Conservation (phyloP, 2,329 filamentous ascomycete genomes). For the Zasmidium citrigriseum region DNA sequence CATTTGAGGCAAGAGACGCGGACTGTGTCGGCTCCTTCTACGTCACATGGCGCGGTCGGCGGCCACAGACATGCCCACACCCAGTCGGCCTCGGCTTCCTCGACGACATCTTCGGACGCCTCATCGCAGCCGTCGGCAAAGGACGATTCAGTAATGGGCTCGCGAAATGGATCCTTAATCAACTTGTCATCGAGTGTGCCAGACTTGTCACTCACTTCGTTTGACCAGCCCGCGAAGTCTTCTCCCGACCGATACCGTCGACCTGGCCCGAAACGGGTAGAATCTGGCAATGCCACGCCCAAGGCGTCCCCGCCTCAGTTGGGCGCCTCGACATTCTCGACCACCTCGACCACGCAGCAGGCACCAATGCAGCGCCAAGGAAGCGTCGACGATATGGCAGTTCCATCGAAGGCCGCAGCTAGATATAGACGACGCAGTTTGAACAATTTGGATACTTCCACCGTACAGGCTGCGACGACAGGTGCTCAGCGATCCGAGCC, state of each 20-base stretch:
- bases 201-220: slow-evolving; percentile 56
- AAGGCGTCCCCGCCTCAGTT: slow-evolving; percentile 26
- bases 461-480: slow-evolving; percentile 22
- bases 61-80: slow-evolving; percentile 41
- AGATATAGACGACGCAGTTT: slow-evolving; percentile 81
- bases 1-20: slow-evolving; percentile 59
- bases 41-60: slow-evolving; percentile 21
- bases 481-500: slow-evolving; percentile 23
- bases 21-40: slow-evolving; percentile 55
- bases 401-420: slow-evolving; percentile 35
- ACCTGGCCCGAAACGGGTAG: slow-evolving; percentile 55
- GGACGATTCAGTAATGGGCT: slow-evolving; percentile 36
- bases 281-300: slow-evolving; percentile 46
- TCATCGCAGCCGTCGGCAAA: slow-evolving; percentile 39
- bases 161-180: slow-evolving; percentile 40
- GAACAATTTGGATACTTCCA: slow-evolving; percentile 59
- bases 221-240: slow-evolving; percentile 63
- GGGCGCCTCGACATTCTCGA: slow-evolving; percentile 47
- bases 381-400: slow-evolving; percentile 70
- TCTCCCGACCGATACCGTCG: slow-evolving; percentile 85
- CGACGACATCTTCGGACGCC: slow-evolving; percentile 53
- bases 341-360: slow-evolving; percentile 46
- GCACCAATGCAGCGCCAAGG: slow-evolving; percentile 25
- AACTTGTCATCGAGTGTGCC: slow-evolving; percentile 54
- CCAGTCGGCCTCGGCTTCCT: slow-evolving; percentile 37